phyloP scores from a whole-genome alignment of 2,329 filamentous ascomycete species.

The Cyphellophora europaea region DNA sequence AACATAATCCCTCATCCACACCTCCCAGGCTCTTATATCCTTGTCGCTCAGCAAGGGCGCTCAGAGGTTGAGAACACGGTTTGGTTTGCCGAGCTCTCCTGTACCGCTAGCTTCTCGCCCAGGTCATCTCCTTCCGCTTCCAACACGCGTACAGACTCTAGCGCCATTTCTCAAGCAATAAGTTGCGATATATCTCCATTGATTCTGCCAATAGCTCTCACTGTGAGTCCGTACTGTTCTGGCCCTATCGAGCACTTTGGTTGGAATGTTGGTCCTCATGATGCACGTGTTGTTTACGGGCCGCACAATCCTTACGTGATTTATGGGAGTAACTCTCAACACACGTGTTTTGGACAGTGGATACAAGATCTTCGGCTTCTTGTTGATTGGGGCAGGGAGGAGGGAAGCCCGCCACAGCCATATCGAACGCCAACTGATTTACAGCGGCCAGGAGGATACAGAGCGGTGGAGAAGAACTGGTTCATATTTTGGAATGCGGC shows the following conservation, averaged over 20 bases:
- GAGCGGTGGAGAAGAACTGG: constrained; percentile 51
- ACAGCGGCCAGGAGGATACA: constrained; percentile 38
- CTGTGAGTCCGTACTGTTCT: constrained; percentile 34
- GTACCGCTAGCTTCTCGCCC: constrained; percentile 37
- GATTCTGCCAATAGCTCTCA: constrained; percentile 31
- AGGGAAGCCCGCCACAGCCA: constrained; percentile 42
- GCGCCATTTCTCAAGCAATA: too few relatives aligned
- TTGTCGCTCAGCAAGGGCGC: constrained; percentile 40
- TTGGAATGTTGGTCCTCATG: constrained; percentile 41
- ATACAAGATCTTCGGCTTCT: constrained; percentile 44
- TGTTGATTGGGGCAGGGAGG: constrained; percentile 33
- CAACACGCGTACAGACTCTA: too few relatives aligned
- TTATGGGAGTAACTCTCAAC: constrained; percentile 46
- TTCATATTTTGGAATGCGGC: constrained; percentile 50
- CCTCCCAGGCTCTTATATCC: constrained; percentile 38
- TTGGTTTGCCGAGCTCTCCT: constrained; percentile 38
- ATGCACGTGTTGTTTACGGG: constrained; percentile 50
- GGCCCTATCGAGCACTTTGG: constrained; percentile 29
- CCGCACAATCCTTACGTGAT: constrained; percentile 41
- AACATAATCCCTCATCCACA: constrained; percentile 50
- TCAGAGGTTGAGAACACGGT: constrained; percentile 18
- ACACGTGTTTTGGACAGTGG: constrained; percentile 50
- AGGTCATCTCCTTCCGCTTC: too few relatives aligned
- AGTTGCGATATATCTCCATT: constrained; percentile 9
- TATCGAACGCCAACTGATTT: constrained; percentile 38